Base-by-base conservation (phyloP, 2,329 filamentous ascomycete species). In the Didymella exigua region DNA sequence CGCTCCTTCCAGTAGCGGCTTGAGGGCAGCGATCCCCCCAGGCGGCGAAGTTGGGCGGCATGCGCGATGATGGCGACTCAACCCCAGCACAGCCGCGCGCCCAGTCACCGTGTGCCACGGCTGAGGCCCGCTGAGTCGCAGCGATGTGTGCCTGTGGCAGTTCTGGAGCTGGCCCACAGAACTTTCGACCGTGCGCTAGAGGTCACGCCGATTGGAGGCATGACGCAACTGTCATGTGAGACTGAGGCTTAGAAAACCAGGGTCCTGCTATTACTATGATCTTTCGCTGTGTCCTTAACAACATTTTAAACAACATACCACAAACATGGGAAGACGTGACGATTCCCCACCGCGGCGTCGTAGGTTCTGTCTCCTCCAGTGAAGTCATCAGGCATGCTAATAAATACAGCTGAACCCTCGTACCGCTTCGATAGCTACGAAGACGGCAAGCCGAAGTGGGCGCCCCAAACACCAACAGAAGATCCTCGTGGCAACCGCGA, bases 341-440 rank as follows among this genome's bases (percentile, higher is more conserved):
- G 61, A 67, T 18, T 63, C 57, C 5, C 65, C 60, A 30, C 63
- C 63, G 1, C 59, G 60, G n/a, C 61, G 56, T 14, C 58, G 60
- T 63, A 45, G 34, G 60, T 49, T 44, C 14, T 31, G 4, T 23
- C 2, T 11, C 2, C 7, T 9, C 6, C 4, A 34, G 7, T 23
- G 8, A 13, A 19, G 14, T 4, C n/a, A 14, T 5, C 2, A 14
- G 16, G 8, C 16, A 31, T 42, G 46, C 53, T 58, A 30, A 59
- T 36, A 23, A 19, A 10, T 8, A 9, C 46, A 60, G 62, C 62
- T 34, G 61, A 64, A 21, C 59, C 63, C 42, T 65, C 62, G 18
- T 68, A 68, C 51, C 62, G 58, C 58, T 68, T 68, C 46, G 63
- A 68, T 26, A 64, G 61, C 52, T 68, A 68, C 59, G 65, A 68